Evolutionary conservation across 2,329 filamentous ascomycete genomes (phyloP).

Genomic region (Amauroascus niger): DNA sequence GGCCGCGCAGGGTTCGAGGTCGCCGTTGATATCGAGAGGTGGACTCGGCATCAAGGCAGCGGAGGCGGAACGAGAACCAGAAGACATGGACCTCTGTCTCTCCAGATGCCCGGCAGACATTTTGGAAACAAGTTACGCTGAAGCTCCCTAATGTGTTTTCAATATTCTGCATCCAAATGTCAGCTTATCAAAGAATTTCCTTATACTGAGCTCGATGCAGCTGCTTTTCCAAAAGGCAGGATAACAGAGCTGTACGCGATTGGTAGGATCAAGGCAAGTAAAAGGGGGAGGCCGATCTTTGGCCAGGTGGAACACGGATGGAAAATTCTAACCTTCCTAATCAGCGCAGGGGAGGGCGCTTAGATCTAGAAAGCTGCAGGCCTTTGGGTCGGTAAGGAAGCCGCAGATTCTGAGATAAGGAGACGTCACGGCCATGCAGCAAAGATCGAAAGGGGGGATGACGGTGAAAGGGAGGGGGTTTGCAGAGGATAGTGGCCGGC

Average conservation of each 20-base stretch:
- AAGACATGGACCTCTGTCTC: conserved; percentile 51
- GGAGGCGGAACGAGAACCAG: conserved; percentile 49
- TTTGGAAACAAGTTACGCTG: background rate
- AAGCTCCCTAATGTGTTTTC: background rate
- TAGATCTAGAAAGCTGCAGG: background rate
- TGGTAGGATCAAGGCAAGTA: background rate
- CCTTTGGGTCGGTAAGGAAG: background rate
- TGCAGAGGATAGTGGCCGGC: background rate
- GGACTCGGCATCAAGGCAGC: conserved; percentile 37
- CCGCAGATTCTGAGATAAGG: background rate
- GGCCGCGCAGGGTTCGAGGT: conserved; percentile 79
- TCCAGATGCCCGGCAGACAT: conserved; percentile 47
- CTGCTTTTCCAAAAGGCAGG: background rate
- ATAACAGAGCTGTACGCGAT: background rate
- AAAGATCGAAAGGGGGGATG: background rate
- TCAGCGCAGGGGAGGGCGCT: background rate
- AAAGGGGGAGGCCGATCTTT: background rate
- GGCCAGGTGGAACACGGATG: background rate
- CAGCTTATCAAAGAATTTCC: background rate
- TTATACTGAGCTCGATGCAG: background rate
- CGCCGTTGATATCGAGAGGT: conserved; percentile 30
- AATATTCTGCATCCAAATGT: background rate
- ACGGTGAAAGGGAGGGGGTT: background rate
- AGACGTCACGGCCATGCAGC: conserved; percentile 5
- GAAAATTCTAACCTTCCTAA: background rate